Evolutionary conservation across 2,329 filamentous ascomycete species (phyloP).

Genomic region (Exophiala dermatitidis): DNA sequence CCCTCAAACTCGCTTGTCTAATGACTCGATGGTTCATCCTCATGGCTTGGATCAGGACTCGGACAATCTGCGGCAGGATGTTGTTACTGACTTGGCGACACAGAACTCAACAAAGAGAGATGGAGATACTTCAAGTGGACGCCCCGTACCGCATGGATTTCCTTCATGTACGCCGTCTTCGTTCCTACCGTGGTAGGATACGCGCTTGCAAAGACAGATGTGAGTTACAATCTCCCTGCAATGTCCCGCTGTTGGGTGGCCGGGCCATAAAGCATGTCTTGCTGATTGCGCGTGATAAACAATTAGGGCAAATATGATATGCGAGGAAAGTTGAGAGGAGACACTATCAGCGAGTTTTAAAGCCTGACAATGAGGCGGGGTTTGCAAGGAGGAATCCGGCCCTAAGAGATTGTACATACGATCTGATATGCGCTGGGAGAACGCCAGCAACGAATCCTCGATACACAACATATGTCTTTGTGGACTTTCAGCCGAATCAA

Average conservation of each 20-base stretch:
- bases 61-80: background rate
- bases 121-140: constrained; percentile 97
- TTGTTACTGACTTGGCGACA: constrained; percentile 37
- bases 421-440: background rate
- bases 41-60: no score
- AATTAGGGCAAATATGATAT: constrained; percentile 75
- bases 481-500: no score
- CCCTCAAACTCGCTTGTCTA: background rate
- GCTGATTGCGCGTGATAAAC: constrained; percentile 11
- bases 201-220: constrained; percentile 73
- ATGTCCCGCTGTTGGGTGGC: background rate
- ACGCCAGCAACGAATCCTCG: background rate
- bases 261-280: background rate
- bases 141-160: constrained; percentile 68
- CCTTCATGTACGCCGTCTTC: constrained; percentile 66
- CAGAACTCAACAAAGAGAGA: constrained; percentile 62
- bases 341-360: constrained; percentile 73
- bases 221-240: constrained; percentile 48
- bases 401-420: constrained; percentile 14
- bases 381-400: background rate
- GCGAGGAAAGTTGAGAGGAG: constrained; percentile 80
- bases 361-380: constrained; percentile 1
- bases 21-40: background rate
- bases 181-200: constrained; percentile 66
- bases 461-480: no score